A percentile compares a stretch with the other conserved stretches of the same genome.
Conservation (phyloP, 2,329 filamentous ascomycete genomes). For the Karstenula rhodostoma region DNA sequence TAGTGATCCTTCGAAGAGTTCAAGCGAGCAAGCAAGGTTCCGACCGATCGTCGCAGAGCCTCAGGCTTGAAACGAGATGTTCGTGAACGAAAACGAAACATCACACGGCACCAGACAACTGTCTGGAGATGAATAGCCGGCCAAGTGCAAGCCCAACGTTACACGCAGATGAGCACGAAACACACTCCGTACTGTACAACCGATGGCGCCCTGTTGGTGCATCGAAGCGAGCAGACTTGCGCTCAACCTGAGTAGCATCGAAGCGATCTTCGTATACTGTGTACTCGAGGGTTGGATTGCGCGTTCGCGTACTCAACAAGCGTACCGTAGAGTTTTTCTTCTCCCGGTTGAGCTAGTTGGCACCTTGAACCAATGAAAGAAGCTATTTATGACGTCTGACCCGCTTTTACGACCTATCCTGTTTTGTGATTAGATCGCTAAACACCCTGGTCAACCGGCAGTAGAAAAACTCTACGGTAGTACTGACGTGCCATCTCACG, state of each 20-base stretch:
- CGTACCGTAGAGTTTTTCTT: too few species aligned
- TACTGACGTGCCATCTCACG: background rate
- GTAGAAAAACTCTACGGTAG: background rate
- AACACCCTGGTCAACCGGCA: too few species aligned
- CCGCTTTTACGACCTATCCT: too few species aligned
- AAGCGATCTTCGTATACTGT: background rate
- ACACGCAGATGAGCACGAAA: background rate
- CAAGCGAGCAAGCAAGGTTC: background rate
- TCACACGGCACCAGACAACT: background rate
- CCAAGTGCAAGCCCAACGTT: background rate
- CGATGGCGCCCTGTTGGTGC: background rate
- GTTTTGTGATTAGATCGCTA: too few species aligned
- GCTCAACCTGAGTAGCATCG: background rate
- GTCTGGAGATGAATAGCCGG: background rate
- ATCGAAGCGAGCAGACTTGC: background rate
- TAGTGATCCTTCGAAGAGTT: background rate
- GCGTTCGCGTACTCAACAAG: constrained; percentile 4
- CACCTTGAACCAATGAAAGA: too few species aligned
- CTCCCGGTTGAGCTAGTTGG: too few species aligned
- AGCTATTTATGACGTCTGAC: too few species aligned
- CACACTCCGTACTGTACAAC: background rate
- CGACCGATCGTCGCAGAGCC: constrained; percentile 3
- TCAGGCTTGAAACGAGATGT: background rate
- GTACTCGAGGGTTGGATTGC: background rate
- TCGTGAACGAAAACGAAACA: background rate